A percentile compares a stretch with the other conserved stretches of the same genome.
Conservation (phyloP, 2,329 filamentous ascomycete genomes). For the Pseudogymnoascus destructans region DNA sequence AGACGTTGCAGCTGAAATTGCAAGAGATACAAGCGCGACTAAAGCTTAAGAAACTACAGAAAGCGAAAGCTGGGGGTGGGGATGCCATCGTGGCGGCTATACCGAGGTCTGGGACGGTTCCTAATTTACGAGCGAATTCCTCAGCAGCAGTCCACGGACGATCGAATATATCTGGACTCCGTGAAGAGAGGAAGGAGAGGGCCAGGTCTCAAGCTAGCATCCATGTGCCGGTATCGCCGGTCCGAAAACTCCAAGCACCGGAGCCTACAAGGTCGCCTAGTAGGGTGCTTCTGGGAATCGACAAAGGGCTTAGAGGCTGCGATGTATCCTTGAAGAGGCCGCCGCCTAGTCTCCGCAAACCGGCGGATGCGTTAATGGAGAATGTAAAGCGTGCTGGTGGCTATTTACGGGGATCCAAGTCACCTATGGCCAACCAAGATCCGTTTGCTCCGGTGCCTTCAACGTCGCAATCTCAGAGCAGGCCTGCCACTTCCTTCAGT, state of each 20-base stretch:
- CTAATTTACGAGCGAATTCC: constrained; percentile 18
- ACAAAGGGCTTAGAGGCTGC: constrained; percentile 68
- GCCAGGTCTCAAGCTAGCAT: constrained; percentile 32
- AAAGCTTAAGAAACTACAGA: constrained; percentile 76
- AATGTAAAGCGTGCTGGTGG: constrained; percentile 26
- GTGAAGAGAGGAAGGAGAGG: constrained; percentile 19
- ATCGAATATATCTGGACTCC: constrained; percentile 19
- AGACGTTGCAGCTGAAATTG: constrained; percentile 73
- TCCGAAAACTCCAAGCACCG: constrained; percentile 42
- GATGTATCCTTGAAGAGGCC: constrained; percentile 70
- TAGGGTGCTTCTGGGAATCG: constrained; percentile 70
- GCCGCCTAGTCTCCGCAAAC: constrained; percentile 33
- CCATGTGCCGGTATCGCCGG: constrained; percentile 65
- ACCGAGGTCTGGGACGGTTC: constrained; percentile 12
- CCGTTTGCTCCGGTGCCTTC: constrained; percentile 13
- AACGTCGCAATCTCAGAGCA: constrained; percentile 26
- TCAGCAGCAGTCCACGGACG: constrained; percentile 19
- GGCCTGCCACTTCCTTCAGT: constrained; percentile 51
- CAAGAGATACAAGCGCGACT: constrained; percentile 80
- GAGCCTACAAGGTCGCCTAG: constrained; percentile 57
- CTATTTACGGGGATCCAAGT: constrained; percentile 33
- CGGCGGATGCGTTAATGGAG: constrained; percentile 21
- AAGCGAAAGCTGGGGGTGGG: constrained; percentile 36
- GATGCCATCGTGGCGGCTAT: not conserved
- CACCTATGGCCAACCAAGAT: constrained; percentile 18